phyloP scores from a whole-genome alignment of 257 asterid species.

The Solanum tarijense region DNA sequence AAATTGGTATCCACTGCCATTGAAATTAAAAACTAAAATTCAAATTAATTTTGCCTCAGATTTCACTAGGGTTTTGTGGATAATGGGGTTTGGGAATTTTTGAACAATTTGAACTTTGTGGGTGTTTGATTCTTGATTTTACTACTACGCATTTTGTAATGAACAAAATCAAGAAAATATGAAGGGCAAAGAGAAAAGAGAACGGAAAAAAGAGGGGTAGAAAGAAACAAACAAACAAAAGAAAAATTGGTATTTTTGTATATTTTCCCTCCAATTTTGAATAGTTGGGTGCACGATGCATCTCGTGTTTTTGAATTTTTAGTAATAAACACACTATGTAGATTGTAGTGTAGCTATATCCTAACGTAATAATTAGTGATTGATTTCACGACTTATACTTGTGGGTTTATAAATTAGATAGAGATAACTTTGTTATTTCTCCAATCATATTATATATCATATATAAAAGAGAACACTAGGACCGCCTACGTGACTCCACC shows the following conservation, averaged over 20 bases:
- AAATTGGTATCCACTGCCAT: constrained; percentile 60
- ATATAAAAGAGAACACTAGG: too few species aligned
- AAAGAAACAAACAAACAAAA: background rate
- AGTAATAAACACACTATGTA: background rate
- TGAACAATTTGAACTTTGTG: background rate
- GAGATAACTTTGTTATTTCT: too few species aligned
- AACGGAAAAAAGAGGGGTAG: background rate
- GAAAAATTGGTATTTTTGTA: background rate
- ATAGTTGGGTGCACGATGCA: background rate
- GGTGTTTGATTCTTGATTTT: background rate
- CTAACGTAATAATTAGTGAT: too few species aligned
- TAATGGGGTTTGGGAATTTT: background rate
- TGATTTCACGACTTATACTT: too few species aligned
- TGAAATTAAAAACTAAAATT: background rate
- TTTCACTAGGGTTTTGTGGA: background rate
- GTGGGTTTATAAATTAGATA: too few species aligned
- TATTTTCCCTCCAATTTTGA: background rate
- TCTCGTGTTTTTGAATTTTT: background rate
- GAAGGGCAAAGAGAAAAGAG: background rate
- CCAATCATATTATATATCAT: too few species aligned
- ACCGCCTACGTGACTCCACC: fast-evolving
- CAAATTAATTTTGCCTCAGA: background rate
- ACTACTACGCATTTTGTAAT: background rate
- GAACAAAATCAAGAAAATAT: background rate
- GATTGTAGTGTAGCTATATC: too few species aligned